Base-by-base conservation (phyloP, 2,329 filamentous ascomycete genomes). In the Sclerotinia trifoliorum region DNA sequence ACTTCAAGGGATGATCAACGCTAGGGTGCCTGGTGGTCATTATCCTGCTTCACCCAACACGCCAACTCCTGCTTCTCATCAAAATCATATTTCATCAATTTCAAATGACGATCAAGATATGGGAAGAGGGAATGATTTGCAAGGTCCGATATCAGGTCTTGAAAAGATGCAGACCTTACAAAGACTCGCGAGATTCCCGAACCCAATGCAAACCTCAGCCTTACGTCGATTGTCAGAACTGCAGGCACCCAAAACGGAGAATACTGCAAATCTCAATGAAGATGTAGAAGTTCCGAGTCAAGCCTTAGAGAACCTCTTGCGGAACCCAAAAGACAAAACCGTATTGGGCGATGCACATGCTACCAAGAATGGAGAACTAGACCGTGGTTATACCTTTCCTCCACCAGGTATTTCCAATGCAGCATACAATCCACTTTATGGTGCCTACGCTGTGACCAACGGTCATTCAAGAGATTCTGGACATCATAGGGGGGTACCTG, bases 151-250 rank as follows among this genome's bases (percentile, higher is more conserved):
- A 26, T 70, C 73, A 51, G 74, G 74, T 7, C 64, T 75, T 8
- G 73, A 76, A 51, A 77, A 76, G 66, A 77, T 76, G 76, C 76
- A 77, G 54, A 76, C 75, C 29, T 68, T 77, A 26, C 75, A 77
- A 55, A 69, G 75, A 65, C 69, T 77, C 3, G 72, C 76, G 1
- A 74, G 73, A 57, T 77, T 75, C 67, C 70, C 72, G 1, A 77
- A 77, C 56, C 76, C 76, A 5, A 73, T 74, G 67, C 73, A 75
- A 57, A 67, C 71, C 24, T 61, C 68, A 39, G 74, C 74, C 42
- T 69, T 65, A 32, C 72, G 56, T 56, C 72, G 73, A 13, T 62
- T 77, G n/a, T 73, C 73, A 2, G 72, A 74, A 48, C 74, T 76
- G 24, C 70, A 74, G 11, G 69, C 72, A 19, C 29, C 69, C 15